These are phyloP conservation scores for Globisporangium irregulare DNA, from an alignment of 352 stramenopile genomes.

Conservation along the genomic window DNA sequence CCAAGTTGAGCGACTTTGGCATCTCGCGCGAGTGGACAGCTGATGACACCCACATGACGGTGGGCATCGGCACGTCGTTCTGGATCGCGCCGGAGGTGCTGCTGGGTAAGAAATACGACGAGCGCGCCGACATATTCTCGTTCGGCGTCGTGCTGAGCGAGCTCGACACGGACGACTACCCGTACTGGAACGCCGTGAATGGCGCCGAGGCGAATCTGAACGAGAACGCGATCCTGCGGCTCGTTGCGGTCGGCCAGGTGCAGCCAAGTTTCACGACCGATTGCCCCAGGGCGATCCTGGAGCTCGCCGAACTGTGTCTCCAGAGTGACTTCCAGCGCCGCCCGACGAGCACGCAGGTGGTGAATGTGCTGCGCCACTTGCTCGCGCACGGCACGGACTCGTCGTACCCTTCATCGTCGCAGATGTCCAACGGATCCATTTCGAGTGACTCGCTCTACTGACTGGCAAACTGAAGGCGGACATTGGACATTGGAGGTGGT, in stretches of 20 bases:
- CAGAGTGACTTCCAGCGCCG: neutral
- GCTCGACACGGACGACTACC: neutral
- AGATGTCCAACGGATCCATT: neutral
- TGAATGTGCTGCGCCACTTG: constrained; percentile 6
- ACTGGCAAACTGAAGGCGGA: neutral
- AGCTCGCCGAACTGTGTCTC: neutral
- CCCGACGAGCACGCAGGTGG: neutral
- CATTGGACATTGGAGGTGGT: too few species aligned
- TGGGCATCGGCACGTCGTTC: neutral
- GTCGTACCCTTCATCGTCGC: neutral
- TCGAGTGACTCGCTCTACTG: neutral
- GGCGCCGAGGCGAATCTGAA: neutral
- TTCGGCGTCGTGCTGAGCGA: neutral
- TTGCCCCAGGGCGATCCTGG: constrained; percentile 1
- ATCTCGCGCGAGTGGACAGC: constrained; percentile 28
- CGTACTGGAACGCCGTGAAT: neutral
- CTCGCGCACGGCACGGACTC: neutral
- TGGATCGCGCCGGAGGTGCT: neutral
- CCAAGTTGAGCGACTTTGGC: constrained; percentile 62
- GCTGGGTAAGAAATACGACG: neutral
- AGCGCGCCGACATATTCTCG: neutral
- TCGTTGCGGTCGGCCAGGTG: constrained; percentile 1
- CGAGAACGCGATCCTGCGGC: constrained; percentile 4
- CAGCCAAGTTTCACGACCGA: neutral
- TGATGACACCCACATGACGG: neutral